phyloP scores from a whole-genome alignment of 768 basidiomycete genomes.

The Favolaschia claudopus region DNA sequence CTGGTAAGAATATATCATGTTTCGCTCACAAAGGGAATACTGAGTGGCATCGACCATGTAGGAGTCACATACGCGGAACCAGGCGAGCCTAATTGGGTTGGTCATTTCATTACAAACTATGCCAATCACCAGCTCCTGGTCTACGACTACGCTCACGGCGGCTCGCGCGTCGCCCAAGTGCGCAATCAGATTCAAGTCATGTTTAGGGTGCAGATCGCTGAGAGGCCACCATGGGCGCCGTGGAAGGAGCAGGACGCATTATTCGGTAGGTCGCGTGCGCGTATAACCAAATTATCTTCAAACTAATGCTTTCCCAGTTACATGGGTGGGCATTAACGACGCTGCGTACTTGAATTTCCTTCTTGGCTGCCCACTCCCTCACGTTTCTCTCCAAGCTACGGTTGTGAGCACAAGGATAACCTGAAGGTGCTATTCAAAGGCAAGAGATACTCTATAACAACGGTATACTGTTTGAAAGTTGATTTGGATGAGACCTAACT shows the following conservation, averaged over 20 bases:
- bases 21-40: too few relatives aligned
- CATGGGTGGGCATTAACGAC: slow-evolving; percentile 60
- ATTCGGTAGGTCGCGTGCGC: slow-evolving; percentile 36
- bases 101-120: slow-evolving; percentile 38
- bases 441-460: slow-evolving; percentile 45
- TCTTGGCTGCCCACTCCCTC: neutral
- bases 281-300: neutral
- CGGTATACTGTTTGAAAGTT: neutral
- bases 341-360: slow-evolving; percentile 34
- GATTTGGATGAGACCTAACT: neutral
- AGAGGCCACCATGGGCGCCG: slow-evolving; percentile 33
- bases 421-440: slow-evolving; percentile 39
- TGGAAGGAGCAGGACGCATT: slow-evolving; percentile 41
- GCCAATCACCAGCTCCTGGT: slow-evolving; percentile 40
- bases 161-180: slow-evolving; percentile 42
- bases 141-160: slow-evolving; percentile 53
- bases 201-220: slow-evolving; percentile 38
- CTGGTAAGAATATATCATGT: too few relatives aligned
- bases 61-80: slow-evolving; percentile 10
- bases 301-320: slow-evolving; percentile 36
- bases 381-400: neutral
- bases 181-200: slow-evolving; percentile 36
- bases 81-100: slow-evolving; percentile 42
- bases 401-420: slow-evolving; percentile 11
- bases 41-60: too few relatives aligned